These are phyloP conservation scores for Letharia lupina DNA, from an alignment of 495 filamentous ascomycete species.

Conservation along the genomic window DNA sequence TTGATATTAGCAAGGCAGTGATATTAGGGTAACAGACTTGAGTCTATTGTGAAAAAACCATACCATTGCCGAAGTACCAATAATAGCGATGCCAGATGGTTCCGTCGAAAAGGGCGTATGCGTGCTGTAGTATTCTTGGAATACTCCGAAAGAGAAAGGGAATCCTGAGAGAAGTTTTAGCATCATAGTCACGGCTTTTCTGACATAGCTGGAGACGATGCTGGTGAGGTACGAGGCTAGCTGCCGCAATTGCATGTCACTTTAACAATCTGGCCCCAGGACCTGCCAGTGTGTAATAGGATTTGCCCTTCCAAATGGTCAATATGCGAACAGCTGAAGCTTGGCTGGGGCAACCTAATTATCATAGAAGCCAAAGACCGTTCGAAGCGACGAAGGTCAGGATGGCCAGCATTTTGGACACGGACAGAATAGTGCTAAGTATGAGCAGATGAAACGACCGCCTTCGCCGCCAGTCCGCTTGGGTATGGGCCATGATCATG, in stretches of 20 bases:
- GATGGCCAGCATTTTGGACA: background rate
- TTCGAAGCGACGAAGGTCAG: background rate
- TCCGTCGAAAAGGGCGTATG: conserved; percentile 37
- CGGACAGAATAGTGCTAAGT: background rate
- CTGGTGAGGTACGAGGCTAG: background rate
- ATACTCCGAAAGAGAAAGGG: conserved; percentile 54
- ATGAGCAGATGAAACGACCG: background rate
- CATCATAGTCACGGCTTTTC: background rate
- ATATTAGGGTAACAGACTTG: background rate
- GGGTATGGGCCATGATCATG: background rate
- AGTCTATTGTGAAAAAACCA: background rate
- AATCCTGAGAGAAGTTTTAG: conserved; percentile 41
- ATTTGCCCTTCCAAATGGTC: background rate
- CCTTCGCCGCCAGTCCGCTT: background rate
- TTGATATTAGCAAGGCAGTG: background rate
- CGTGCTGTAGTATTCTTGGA: conserved; percentile 49
- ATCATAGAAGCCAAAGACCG: background rate
- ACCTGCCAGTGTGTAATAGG: too few species aligned
- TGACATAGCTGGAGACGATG: background rate
- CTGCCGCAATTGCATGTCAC: background rate
- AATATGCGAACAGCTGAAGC: background rate
- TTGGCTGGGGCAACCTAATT: background rate
- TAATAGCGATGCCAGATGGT: conserved; percentile 37
- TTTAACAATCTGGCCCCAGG: background rate
- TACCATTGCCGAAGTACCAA: conserved; percentile 44